Conservation (phyloP, 257 asterid species). For the Nicotiana sylvestris region DNA sequence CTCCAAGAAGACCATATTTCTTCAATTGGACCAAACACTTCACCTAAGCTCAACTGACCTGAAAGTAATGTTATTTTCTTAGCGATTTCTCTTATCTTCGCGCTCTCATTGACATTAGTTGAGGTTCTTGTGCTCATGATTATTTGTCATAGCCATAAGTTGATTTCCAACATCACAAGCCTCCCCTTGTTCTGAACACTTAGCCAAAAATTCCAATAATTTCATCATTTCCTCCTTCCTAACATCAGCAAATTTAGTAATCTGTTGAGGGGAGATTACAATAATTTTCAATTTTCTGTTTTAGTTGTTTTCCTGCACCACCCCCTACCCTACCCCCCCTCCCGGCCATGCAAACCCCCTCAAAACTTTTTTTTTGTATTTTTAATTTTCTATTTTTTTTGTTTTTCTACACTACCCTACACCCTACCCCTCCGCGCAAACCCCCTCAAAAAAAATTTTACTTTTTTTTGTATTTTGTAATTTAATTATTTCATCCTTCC, state of each 20-base stretch:
- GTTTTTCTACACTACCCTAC: no score
- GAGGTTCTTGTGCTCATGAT: constrained; percentile 23
- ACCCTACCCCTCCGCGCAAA: no score
- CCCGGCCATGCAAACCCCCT: no score
- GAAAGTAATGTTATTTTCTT: constrained; percentile 17
- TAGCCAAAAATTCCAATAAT: constrained; percentile 10
- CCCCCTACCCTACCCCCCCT: no score
- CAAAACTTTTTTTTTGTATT: no score
- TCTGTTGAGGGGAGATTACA: no score
- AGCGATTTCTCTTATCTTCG: constrained; percentile 18
- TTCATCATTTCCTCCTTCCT: constrained; percentile 21
- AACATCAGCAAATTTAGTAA: constrained; percentile 13
- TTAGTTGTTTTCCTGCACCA: no score
- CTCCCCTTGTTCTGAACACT: constrained; percentile 12
- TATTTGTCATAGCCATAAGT: constrained; percentile 28
- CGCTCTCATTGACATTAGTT: background rate
- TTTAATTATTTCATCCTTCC: no score
- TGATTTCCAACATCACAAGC: constrained; percentile 19
- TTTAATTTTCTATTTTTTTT: no score
- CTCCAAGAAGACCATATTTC: constrained; percentile 24
- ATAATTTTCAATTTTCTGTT: no score
- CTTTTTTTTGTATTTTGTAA: no score
- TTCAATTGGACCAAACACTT: constrained; percentile 18
- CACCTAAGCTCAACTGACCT: constrained; percentile 19
- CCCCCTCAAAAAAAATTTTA: no score